Evolutionary conservation across 306 rosid genomes (phyloP), one percentile per base, ranked within the genome.

Genomic region (Adenanthera pavonina): DNA sequence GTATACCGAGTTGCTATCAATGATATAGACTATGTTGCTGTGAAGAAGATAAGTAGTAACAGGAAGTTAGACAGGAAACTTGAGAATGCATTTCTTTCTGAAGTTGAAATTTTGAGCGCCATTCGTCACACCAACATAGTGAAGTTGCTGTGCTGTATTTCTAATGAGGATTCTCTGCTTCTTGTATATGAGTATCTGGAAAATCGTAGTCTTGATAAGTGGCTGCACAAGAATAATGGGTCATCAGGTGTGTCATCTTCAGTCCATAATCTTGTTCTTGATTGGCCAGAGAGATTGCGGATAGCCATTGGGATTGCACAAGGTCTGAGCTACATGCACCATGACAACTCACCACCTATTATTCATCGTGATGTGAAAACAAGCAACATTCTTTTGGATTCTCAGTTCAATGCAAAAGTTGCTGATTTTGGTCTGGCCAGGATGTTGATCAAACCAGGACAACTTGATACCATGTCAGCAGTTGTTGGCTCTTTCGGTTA

Each of bases 401-500:
- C 91, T 2, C 85, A 86, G 1, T 90, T 93, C 88, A 91, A 87
- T 16, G 96, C 97, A 34, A 89, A 91, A 87, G 90, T 93, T 34
- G 94, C 97, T 20, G 97, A 95, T 80, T 95, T 95, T 69, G 99
- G 99, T 34, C 80, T 95, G 4, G 98, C 96, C 16, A 93, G 78
- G 90, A 77, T 90, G 79, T 78, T 93, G 83, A 76, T 86, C 70
- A 90, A 81, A 64, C 90, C 94, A 17, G 98, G 92, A 67, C 93
- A 95, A 79, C 82, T 87, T 44, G 90, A 91, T n/a, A 90, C 92
- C 6, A 81, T 90, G 93, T 95, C 99, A 11, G 59, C 87, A 36
- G 91, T 93, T 12, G 92, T 87, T n/a, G 99, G 99, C 19, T 89
- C 99, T 20, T 78, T 95, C 40, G 99, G 99, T 82, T 95, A 95